phyloP scores from a whole-genome alignment of 2,329 filamentous ascomycete species.

The Colletotrichum siamense region DNA sequence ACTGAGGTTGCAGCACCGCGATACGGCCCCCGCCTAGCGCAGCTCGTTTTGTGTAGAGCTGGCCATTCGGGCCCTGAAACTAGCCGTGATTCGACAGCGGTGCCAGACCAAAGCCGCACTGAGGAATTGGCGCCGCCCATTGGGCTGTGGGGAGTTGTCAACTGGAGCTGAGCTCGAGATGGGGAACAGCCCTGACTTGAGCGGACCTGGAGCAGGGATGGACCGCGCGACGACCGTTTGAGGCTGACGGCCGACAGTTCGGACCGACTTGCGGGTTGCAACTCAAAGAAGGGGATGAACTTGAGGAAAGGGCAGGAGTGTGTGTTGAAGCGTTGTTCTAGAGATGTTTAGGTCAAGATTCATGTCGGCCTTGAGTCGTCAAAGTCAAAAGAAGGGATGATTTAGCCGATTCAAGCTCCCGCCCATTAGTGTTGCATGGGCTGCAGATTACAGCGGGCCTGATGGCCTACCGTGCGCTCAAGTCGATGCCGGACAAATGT shows the following conservation, averaged over 20 bases:
- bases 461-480: neutral
- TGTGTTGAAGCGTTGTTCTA: neutral
- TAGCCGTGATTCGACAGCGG: constrained; percentile 3
- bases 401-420: neutral
- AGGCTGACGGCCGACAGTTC: neutral
- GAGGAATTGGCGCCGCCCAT: constrained; percentile 13
- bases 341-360: neutral
- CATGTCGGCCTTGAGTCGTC: neutral
- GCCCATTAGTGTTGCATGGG: neutral
- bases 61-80: constrained; percentile 13
- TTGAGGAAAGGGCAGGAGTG: neutral
- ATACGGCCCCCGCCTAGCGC: neutral
- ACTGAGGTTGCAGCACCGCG: neutral
- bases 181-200: neutral
- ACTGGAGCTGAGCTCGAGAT: neutral
- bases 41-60: neutral
- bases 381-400: neutral
- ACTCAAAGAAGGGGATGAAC: neutral
- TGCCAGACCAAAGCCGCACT: neutral
- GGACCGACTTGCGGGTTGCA: neutral
- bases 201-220: neutral
- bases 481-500: neutral
- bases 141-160: constrained; percentile 1
- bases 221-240: neutral
- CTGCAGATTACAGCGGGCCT: neutral